Evolutionary conservation across 768 basidiomycete species (phyloP), one percentile per base, ranked within the genome.

Genomic region (Suillus subalutaceus): DNA sequence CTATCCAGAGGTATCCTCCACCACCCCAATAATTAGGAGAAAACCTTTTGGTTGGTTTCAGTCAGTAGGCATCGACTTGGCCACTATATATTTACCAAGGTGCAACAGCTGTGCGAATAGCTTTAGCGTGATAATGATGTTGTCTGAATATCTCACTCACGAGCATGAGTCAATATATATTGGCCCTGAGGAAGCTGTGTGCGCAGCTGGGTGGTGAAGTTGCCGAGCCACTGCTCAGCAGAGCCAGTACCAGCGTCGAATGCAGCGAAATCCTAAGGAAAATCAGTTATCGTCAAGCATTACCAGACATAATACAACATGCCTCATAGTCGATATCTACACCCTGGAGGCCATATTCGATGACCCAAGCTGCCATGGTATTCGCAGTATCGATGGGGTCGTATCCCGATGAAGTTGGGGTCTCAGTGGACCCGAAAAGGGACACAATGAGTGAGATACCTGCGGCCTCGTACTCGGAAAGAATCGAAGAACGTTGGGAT

Each of bases 391-490:
- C 62, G 40, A 78, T 75, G 2, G 85, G 77, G 65, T 85, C 77
- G 5, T 70, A 69, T 35, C 80, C 81, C 4, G 73, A 72, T 2
- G 80, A 75, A 4, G 84, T 86, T 2, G 85, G 85, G 1, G 76
- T 74, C 63, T 77, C 71, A 4, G 74, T 75, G 13, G 84, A 79
- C 7, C 85, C 85, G 67, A 88, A 88, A 4, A 78, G 80, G 55
- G 85, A 85, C 6, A 88, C 87, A 62, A 89, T 81, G 56, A 89
- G 71, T 26, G 83, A 84, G 72, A 88, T 87, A 23, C 87, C 87
- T 7, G 86, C 86, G 0, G 82, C 79, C 30, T 78, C 79, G 70
- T 88, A 88, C 65, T 84, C 79, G 0, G 81, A 67, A 66, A 85
- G 74, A 70, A 83, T 79, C 16, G 79, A 43, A 15, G 80, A 66